Base-by-base conservation (phyloP, 495 filamentous ascomycete species). In the Venustampulla echinocandica region DNA sequence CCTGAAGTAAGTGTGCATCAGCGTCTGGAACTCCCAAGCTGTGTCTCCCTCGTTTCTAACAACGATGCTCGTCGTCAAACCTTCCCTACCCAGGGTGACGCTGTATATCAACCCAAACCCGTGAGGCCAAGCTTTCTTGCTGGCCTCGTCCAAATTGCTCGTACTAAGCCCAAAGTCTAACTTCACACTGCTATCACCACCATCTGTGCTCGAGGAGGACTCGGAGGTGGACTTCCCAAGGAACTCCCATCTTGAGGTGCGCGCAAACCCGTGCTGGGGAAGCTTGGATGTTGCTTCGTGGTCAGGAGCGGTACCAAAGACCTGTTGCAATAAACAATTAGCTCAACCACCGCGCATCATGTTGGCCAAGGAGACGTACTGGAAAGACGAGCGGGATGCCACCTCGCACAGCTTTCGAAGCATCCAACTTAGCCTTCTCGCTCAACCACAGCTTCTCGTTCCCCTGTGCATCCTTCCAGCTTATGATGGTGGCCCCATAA, bases 301-400 rank as follows among this genome's bases (percentile, higher is more conserved):
- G 50, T 78, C 63, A 25, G 82, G 80, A 9, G 87, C 75, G 33
- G 85, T 85, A 25, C 92, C 92, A 63, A 98, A 98, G 59, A 93
- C 85, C 89, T 96, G 51, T 14, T 35, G 32, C 18, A n/a, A 23
- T 27, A 11, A 28, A 30, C 35, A 19, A 17, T 5, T 19, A 4
- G 13, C 13, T 33, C 18, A 21, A 23, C 24, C n/a, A 4, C 10
- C 20, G 2, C 30, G 2, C 13, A 21, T 28, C 40, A 2, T 7
- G 5, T 30, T 13, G 15, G 28, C 30, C 1, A 25, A 18, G 39
- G 72, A 28, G 33, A 41, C 81, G 53, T 71, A 94, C 90, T 15
- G 93, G 93, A 61, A 99, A 99, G 2, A 99, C 93, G 24, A 99
- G 66, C 6, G 93, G 93, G 50, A 99, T 86, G 4, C 93, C 84